Evolutionary conservation across 306 rosid species (phyloP).

Genomic region (Sechiopsis laciniata): DNA sequence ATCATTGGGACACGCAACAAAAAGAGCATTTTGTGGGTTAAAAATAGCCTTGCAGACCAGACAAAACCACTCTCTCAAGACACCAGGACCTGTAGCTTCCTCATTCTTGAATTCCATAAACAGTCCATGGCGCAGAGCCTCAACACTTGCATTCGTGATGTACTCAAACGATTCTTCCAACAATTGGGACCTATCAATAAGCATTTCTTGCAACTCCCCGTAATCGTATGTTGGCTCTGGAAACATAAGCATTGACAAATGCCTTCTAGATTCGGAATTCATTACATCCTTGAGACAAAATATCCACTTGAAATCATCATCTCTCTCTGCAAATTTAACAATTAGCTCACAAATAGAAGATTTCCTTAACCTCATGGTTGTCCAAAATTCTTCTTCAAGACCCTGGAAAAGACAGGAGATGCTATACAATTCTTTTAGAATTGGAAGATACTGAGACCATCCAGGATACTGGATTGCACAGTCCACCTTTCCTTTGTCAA

Average conservation of each 20-base stretch:
- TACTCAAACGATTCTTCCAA: slow-evolving; percentile 67
- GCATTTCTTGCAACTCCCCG: slow-evolving; percentile 68
- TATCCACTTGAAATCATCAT: slow-evolving; percentile 56
- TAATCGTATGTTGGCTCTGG: slow-evolving; percentile 49
- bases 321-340: slow-evolving; percentile 35
- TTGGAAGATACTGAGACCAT: slow-evolving; percentile 51
- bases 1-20: slow-evolving; percentile 68
- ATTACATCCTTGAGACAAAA: slow-evolving; percentile 44
- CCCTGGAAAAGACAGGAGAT: slow-evolving; percentile 45
- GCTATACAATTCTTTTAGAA: slow-evolving; percentile 50
- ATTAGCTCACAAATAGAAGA: slow-evolving; percentile 38
- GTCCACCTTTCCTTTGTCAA: slow-evolving; percentile 29
- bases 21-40: slow-evolving; percentile 62
- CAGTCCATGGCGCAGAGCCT: slow-evolving; percentile 47
- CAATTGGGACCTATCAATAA: slow-evolving; percentile 66
- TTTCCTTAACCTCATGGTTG: slow-evolving; percentile 33
- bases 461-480: slow-evolving; percentile 31
- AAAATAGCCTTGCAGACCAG: slow-evolving; percentile 72
- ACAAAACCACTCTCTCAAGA: slow-evolving; percentile 73
- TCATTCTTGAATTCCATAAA: slow-evolving; percentile 72
- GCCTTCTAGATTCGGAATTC: slow-evolving; percentile 63
- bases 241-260: slow-evolving; percentile 63
- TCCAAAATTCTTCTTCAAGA: slow-evolving; percentile 49
- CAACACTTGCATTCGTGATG: slow-evolving; percentile 42
- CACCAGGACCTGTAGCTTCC: slow-evolving; percentile 90